Evolutionary conservation across 352 stramenopile genomes (phyloP).

Genomic region (Globisporangium alternatum): DNA sequence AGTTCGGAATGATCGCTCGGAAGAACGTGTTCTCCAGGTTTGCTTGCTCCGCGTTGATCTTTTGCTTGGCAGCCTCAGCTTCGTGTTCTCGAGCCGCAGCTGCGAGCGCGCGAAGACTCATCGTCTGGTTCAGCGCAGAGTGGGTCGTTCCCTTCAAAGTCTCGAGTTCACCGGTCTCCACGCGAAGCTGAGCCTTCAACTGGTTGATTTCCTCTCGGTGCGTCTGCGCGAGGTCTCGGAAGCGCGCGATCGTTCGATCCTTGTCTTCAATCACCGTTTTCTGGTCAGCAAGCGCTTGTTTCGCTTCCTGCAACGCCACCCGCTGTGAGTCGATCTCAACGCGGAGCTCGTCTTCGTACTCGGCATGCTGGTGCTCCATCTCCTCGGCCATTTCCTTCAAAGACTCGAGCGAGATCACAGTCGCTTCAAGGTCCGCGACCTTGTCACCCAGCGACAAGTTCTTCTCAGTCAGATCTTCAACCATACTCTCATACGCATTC

Average conservation of each 20-base stretch:
- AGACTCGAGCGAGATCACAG: slow-evolving; percentile 70
- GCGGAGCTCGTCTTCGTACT: slow-evolving; percentile 77
- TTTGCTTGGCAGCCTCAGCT: slow-evolving; percentile 66
- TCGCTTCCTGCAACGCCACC: slow-evolving; percentile 52
- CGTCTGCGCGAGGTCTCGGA: slow-evolving; percentile 64
- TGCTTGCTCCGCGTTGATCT: slow-evolving; percentile 61
- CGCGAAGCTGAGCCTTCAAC: slow-evolving; percentile 69
- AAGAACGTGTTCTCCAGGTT: slow-evolving; percentile 68
- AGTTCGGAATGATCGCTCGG: slow-evolving; percentile 57
- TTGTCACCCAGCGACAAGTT: slow-evolving; percentile 83
- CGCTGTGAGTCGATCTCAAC: slow-evolving; percentile 67
- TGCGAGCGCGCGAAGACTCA: slow-evolving; percentile 61
- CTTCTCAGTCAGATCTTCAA: slow-evolving; percentile 87
- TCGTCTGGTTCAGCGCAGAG: slow-evolving; percentile 66
- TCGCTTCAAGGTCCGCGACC: slow-evolving; percentile 70
- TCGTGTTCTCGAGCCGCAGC: slow-evolving; percentile 61
- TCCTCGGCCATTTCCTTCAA: slow-evolving; percentile 85
- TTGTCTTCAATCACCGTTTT: slow-evolving; percentile 70
- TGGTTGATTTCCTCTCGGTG: slow-evolving; percentile 75
- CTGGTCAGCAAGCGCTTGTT: slow-evolving; percentile 44
- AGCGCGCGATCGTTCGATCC: slow-evolving; percentile 76
- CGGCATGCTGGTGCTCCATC: slow-evolving; percentile 86
- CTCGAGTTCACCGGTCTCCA: slow-evolving; percentile 66
- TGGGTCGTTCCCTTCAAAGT: slow-evolving; percentile 75
- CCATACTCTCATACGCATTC: slow-evolving; percentile 86